Base-by-base conservation (phyloP, 108 stramenopile genomes). In the Fragilaria crotonensis region DNA sequence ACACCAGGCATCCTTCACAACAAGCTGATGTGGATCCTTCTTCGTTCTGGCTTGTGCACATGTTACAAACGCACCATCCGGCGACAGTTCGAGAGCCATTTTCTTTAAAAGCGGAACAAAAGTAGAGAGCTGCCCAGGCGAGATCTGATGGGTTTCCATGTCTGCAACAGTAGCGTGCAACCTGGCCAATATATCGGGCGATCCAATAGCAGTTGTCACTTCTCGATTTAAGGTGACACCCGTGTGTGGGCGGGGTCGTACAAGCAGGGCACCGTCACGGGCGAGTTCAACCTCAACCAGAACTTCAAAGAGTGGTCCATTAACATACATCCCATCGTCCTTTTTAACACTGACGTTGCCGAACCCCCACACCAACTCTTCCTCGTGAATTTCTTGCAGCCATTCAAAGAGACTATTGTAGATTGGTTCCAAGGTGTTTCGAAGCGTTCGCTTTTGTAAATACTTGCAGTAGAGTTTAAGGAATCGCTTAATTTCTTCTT, bases 351-450 rank as follows among this genome's bases (percentile, higher is more conserved):
- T 57, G 44, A 76, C 80, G 54, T 77, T 76, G 7, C 80, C 80
- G 32, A 81, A 52, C 27, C 75, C 75, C 74, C 73, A 81, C 48
- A 81, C 62, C 4, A 81, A 51, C 31, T 81, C 80, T 36, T 56
- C 28, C 7, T 53, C 57, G 7, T 33, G 25, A 48, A 64, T 53
- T 9, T 23, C 4, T 19, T 77, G 72, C 21, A 57, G 32, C 73
- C 75, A 74, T 71, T 81, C 80, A 57, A 81, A 81, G 5, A 81
- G 51, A 25, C 60, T 53, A 71, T 81, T 75, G 72, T 81, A 81
- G 30, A 73, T 55, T 5, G 72, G 80, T 56, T 81, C 80, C 44
- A 81, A 52, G 18, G 29, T 48, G 30, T 48, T 30, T 67, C 73
- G 74, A 26, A 60, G 47, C 7, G 31, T 26, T 52, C 64, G 41